A percentile compares a stretch with the other conserved stretches of the same genome.
Conservation (phyloP, 225 moss, liverwort and hornwort species). For the Ulota crispa region DNA sequence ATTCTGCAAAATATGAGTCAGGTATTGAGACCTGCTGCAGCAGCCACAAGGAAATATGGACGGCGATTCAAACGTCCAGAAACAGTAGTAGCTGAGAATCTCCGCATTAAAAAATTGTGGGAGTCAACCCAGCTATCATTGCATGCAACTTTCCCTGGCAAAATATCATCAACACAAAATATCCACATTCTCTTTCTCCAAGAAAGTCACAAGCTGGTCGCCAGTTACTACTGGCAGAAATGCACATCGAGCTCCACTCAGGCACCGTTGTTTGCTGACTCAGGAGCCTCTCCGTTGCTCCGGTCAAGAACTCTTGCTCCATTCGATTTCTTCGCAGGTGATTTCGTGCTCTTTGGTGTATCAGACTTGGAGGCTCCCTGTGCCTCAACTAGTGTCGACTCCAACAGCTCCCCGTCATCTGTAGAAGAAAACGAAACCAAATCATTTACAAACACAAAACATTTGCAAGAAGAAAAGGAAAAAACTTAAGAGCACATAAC, state of each 20-base stretch:
- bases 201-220: slow-evolving; percentile 11
- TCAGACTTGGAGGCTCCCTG: slow-evolving; percentile 29
- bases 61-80: slow-evolving; percentile 26
- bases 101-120: slow-evolving; percentile 2
- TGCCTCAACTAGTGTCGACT: slow-evolving; percentile 35
- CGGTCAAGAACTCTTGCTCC: slow-evolving; percentile 42
- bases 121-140: slow-evolving; percentile 25
- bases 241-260: slow-evolving; percentile 13
- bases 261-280: slow-evolving; percentile 30
- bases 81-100: slow-evolving; percentile 25
- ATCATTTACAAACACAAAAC: background rate
- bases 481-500: background rate
- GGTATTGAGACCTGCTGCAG: slow-evolving; percentile 26
- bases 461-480: background rate
- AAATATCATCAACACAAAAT: slow-evolving; percentile 19
- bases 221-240: slow-evolving; percentile 11
- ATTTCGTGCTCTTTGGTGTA: slow-evolving; percentile 31
- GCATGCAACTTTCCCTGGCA: slow-evolving; percentile 26
- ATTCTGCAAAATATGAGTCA: slow-evolving; percentile 28
- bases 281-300: slow-evolving; percentile 34
- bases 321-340: slow-evolving; percentile 32
- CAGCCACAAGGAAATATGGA: slow-evolving; percentile 11
- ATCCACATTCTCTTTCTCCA: slow-evolving; percentile 22
- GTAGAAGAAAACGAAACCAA: background rate
- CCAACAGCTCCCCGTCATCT: slow-evolving; percentile 52